Percentiles rank a stretch among this genome's conserved stretches.
phyloP scores from a whole-genome alignment of 1,139 yeast species.

The Suhomyces bokatorum region DNA sequence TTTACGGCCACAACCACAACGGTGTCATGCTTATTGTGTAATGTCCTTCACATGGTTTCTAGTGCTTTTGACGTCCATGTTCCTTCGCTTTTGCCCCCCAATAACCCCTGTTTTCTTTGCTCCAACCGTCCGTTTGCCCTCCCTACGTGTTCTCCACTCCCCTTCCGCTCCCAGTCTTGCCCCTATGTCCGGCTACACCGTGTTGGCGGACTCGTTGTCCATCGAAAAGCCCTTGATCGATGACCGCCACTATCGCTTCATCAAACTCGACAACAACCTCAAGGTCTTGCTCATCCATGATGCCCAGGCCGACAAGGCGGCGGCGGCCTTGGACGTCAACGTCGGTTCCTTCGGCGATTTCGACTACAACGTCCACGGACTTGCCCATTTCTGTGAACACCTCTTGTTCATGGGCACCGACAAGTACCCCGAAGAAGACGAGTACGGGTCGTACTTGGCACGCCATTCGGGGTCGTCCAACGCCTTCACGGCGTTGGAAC shows the following conservation, averaged over 20 bases:
- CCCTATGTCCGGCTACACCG: slow-evolving; percentile 7
- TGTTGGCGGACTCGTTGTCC: slow-evolving; percentile 17
- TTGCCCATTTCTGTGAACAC: slow-evolving; percentile 97
- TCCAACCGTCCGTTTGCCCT: neutral
- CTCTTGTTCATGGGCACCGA: slow-evolving; percentile 94
- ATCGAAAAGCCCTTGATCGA: slow-evolving; percentile 68
- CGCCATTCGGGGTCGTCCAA: slow-evolving; percentile 67
- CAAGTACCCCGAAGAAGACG: slow-evolving; percentile 90
- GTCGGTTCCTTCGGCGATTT: slow-evolving; percentile 90
- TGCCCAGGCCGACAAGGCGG: slow-evolving; percentile 83
- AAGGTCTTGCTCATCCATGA: slow-evolving; percentile 80
- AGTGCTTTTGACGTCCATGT: slow-evolving; percentile 3
- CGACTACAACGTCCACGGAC: slow-evolving; percentile 64
- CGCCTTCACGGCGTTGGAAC: slow-evolving; percentile 88
- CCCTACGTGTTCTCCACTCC: neutral
- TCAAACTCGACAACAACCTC: slow-evolving; percentile 62
- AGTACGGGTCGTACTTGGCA: slow-evolving; percentile 74
- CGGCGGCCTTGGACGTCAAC: slow-evolving; percentile 89
- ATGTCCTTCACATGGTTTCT: slow-evolving; percentile 6
- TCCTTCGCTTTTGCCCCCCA: slow-evolving; percentile 1
- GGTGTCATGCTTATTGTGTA: slow-evolving; percentile 3
- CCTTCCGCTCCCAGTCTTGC: neutral
- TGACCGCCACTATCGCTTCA: slow-evolving; percentile 69
- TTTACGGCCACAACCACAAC: neutral
- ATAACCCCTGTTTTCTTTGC: neutral